Evolutionary conservation across 331 rosid genomes (phyloP).

Genomic region (Phaseolus coccineus): DNA sequence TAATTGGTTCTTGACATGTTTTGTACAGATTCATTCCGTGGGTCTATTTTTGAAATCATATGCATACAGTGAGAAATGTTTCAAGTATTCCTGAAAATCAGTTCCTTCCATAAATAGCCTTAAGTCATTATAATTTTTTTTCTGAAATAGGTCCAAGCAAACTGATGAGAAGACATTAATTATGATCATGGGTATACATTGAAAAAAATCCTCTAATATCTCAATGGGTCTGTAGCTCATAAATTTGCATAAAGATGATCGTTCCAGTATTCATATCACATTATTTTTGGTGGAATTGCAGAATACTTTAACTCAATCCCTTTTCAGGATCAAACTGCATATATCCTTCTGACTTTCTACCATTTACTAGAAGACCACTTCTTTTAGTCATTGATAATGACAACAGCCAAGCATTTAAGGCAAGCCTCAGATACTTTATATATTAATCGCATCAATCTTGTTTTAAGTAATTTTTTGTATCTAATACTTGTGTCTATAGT

Average conservation of each 20-base stretch:
- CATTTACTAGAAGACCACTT: slow-evolving; percentile 95
- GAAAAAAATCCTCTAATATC: background rate
- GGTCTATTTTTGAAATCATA: slow-evolving; percentile 6
- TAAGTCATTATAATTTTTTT: slow-evolving; percentile 6
- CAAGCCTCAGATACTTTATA: slow-evolving; percentile 51
- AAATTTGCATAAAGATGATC: slow-evolving; percentile 34
- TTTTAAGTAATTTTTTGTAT: slow-evolving; percentile 27
- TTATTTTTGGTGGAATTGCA: slow-evolving; percentile 39
- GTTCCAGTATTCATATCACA: slow-evolving; percentile 6
- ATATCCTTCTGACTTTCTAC: slow-evolving; percentile 84
- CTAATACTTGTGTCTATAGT: slow-evolving; percentile 18
- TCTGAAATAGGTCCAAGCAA: slow-evolving; percentile 30
- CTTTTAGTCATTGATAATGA: slow-evolving; percentile 84
- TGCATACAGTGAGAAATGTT: background rate
- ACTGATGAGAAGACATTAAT: slow-evolving; percentile 33
- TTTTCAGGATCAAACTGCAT: slow-evolving; percentile 83
- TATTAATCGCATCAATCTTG: slow-evolving; percentile 28
- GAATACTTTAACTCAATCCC: slow-evolving; percentile 44
- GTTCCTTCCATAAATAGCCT: background rate
- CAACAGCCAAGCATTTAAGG: slow-evolving; percentile 88
- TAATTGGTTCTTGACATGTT: background rate
- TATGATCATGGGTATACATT: slow-evolving; percentile 26
- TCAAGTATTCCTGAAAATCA: slow-evolving; percentile 5
- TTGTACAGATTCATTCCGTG: background rate
- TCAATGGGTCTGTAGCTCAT: slow-evolving; percentile 26